Base-by-base conservation (phyloP, 805 yeast species). In the Teunomyces aglyptinius region DNA sequence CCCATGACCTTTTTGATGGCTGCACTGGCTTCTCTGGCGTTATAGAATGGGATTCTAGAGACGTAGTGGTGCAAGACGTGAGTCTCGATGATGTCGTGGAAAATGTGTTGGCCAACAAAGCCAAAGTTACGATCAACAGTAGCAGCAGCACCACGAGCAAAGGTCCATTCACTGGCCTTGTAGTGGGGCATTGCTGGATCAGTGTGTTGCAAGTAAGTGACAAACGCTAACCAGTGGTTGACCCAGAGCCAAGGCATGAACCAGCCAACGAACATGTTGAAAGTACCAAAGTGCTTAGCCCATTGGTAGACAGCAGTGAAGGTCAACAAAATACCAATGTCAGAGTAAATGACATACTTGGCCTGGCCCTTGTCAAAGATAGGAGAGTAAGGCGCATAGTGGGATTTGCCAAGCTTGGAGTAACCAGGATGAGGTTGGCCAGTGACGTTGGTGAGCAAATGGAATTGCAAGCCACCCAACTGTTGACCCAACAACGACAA, bases 71-170 rank as follows among this genome's bases (percentile, higher is more conserved):
- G 96, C 58, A 85, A 76, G 45, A 89, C 96, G 64, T 88, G 96
- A 44, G 96, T 89, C 71, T 88, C 96, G 61, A 88, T 87, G 61
- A 88, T 88, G 64, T 86, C 95, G 68, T 88, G 96, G 82, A 88
- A 85, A 59, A 86, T 72, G 76, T 80, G 79, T 62, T 79, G 73
- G 48, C 96, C 96, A 51, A 85, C 73, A 63, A 87, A 84, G 26
- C 92, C 91, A 62, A 86, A 85, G 61, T 86, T 82, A 61, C 96
- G 76, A 68, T 88, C 96, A 52, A 89, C 82, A 47, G 96, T 88
- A 50, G 92, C 87, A 46, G 94, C 91, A 26, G 96, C 96, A 55
- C 96, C 96, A 61, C 91, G 80, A 43, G 91, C 90, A 64, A 86
- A 86, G 56, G 78, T 87, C 96, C 96, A 88, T 65, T 83, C 84